Evolutionary conservation across 805 yeast species (phyloP).

Genomic region (Clavispora asparagi): DNA sequence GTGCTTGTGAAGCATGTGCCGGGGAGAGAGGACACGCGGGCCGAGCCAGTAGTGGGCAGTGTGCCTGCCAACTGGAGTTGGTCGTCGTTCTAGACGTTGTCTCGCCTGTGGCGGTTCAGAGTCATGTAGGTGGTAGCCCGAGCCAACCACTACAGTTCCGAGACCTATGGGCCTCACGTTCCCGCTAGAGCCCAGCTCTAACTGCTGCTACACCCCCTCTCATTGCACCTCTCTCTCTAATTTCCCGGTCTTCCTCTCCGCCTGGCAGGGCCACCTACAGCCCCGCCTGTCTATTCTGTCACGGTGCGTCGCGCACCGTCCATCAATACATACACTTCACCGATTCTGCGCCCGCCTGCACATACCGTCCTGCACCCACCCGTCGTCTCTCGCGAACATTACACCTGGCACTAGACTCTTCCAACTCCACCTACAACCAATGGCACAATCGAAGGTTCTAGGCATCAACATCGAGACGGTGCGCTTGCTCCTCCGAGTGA

Average conservation of each 20-base stretch:
- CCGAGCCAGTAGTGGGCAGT: constrained; percentile 39
- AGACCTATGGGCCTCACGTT: too few relatives aligned
- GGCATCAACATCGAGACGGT: constrained; percentile 33
- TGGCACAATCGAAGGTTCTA: constrained; percentile 22
- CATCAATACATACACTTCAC: too few relatives aligned
- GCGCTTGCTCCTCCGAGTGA: constrained; percentile 49
- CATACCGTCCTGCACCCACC: neutral
- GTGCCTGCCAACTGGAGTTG: constrained; percentile 78
- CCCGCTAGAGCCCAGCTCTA: too few relatives aligned
- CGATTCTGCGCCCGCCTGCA: neutral
- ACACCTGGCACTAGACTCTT: neutral
- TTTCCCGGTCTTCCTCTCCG: too few relatives aligned
- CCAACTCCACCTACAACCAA: constrained; percentile 1
- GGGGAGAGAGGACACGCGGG: constrained; percentile 25
- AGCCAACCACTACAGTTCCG: too few relatives aligned
- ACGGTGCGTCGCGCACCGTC: neutral
- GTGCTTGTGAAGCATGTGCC: constrained; percentile 6
- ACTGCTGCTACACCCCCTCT: too few relatives aligned
- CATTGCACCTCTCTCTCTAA: too few relatives aligned
- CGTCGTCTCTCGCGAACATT: neutral
- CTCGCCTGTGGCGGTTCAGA: too few relatives aligned
- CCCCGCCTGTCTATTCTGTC: too few relatives aligned
- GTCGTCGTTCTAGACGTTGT: constrained; percentile 62
- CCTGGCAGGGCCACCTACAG: too few relatives aligned
- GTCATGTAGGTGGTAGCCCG: too few relatives aligned